phyloP scores from a whole-genome alignment of 768 basidiomycete species.

The Pulveroboletus sp. region DNA sequence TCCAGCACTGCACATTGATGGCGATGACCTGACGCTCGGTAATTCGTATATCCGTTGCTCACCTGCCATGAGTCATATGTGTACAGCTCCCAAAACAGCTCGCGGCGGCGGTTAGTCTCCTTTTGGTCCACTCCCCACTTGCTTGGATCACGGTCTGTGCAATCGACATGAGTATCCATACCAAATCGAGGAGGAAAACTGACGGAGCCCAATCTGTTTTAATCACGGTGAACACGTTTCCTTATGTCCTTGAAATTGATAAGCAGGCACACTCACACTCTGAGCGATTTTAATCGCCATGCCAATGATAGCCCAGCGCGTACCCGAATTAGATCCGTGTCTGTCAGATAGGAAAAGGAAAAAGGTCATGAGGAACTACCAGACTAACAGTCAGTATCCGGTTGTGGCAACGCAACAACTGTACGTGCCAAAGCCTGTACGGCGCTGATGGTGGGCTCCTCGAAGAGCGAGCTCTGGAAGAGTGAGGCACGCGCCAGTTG shows the following conservation, averaged over 20 bases:
- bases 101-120: conserved; percentile 59
- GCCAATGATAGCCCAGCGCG: conserved; percentile 65
- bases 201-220: conserved; percentile 64
- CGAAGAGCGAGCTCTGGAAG: conserved; percentile 60
- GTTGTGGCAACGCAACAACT: conserved; percentile 14
- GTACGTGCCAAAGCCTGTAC: conserved; percentile 60
- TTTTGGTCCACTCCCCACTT: conserved; percentile 53
- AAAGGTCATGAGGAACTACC: conserved; percentile 63
- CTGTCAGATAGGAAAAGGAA: conserved; percentile 67
- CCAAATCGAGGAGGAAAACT: conserved; percentile 23
- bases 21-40: conserved; percentile 25
- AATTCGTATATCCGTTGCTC: neutral
- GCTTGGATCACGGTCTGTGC: conserved; percentile 63
- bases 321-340: conserved; percentile 60
- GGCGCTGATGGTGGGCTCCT: conserved; percentile 62
- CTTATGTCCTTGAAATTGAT: neutral
- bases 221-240: conserved; percentile 3
- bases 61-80: conserved; percentile 36
- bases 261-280: conserved; percentile 46
- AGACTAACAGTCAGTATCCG: conserved; percentile 24
- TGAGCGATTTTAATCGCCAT: conserved; percentile 66
- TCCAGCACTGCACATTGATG: conserved; percentile 49
- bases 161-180: conserved; percentile 5
- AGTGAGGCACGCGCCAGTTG: conserved; percentile 62
- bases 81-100: conserved; percentile 60